These are phyloP conservation scores for Acidiella bohemica DNA, from an alignment of 495 filamentous ascomycete species.

Conservation along the genomic window DNA sequence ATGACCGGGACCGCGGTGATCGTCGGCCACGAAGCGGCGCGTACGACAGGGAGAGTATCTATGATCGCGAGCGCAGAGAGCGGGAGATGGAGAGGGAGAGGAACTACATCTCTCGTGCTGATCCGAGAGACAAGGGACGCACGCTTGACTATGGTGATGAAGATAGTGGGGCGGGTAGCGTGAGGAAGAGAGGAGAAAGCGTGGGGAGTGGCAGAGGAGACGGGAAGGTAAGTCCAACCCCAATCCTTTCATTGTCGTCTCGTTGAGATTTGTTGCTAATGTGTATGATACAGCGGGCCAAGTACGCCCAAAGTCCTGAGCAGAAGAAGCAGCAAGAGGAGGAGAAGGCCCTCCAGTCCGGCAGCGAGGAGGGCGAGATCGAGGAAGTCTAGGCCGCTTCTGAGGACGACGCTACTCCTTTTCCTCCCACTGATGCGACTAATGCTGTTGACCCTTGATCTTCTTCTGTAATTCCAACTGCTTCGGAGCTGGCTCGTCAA, in stretches of 20 bases:
- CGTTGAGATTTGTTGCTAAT: neutral
- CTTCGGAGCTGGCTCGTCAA: too few relatives aligned
- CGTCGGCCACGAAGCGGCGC: slow-evolving; percentile 8
- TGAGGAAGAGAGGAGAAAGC: slow-evolving; percentile 52
- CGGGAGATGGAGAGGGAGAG: slow-evolving; percentile 77
- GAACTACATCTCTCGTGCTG: slow-evolving; percentile 61
- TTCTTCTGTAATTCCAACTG: too few relatives aligned
- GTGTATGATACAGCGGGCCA: slow-evolving; percentile 17
- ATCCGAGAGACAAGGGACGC: slow-evolving; percentile 51
- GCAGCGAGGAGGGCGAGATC: slow-evolving; percentile 96
- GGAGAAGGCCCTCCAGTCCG: slow-evolving; percentile 33
- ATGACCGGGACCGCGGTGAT: neutral
- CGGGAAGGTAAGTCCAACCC: slow-evolving; percentile 38
- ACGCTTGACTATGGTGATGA: slow-evolving; percentile 80
- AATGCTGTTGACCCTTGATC: too few relatives aligned
- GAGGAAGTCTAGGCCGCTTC: slow-evolving; percentile 67
- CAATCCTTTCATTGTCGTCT: too few relatives aligned
- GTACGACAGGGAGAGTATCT: slow-evolving; percentile 29
- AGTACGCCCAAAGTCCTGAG: slow-evolving; percentile 11
- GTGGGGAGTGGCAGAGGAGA: slow-evolving; percentile 42
- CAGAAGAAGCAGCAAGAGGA: slow-evolving; percentile 44
- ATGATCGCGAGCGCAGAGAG: slow-evolving; percentile 61
- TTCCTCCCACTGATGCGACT: too few relatives aligned
- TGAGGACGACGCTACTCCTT: too few relatives aligned
- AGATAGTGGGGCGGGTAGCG: slow-evolving; percentile 40